Evolutionary conservation across 345 rosid genomes (phyloP).

Genomic region (Arabidopsis arenosa): DNA sequence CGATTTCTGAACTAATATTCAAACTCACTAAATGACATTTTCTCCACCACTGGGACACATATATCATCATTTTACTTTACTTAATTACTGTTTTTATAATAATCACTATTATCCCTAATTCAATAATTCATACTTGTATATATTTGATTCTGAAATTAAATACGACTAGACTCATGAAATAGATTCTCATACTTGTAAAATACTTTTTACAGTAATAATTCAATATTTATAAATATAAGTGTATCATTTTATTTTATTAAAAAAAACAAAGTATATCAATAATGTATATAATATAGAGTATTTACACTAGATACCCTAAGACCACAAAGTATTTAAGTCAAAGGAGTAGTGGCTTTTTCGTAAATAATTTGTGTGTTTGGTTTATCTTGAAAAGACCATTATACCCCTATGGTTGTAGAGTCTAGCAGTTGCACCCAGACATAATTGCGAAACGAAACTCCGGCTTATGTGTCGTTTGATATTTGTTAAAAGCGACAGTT

Average conservation of each 20-base stretch:
- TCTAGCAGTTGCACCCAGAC: too few species aligned
- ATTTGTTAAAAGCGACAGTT: too few species aligned
- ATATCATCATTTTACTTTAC: background rate
- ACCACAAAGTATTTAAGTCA: too few species aligned
- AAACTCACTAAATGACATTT: conserved; percentile 45
- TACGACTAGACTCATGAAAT: background rate
- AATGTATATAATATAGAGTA: background rate
- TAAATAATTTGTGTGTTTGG: too few species aligned
- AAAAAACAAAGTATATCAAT: too few species aligned
- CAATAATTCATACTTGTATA: background rate
- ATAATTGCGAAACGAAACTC: too few species aligned
- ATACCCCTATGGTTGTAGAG: too few species aligned
- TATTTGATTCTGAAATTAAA: background rate
- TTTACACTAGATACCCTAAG: too few species aligned
- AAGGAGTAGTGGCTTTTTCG: too few species aligned
- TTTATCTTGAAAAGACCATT: too few species aligned
- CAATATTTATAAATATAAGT: background rate
- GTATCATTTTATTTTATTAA: background rate
- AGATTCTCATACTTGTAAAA: conserved; percentile 1
- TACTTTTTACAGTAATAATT: background rate
- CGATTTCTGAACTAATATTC: conserved; percentile 37
- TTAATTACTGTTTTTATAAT: background rate
- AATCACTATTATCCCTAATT: background rate
- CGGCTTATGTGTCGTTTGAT: too few species aligned
- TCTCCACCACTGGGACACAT: conserved; percentile 15